Base-by-base conservation (phyloP, 108 stramenopile species). In the Skeletonema marinoi region DNA sequence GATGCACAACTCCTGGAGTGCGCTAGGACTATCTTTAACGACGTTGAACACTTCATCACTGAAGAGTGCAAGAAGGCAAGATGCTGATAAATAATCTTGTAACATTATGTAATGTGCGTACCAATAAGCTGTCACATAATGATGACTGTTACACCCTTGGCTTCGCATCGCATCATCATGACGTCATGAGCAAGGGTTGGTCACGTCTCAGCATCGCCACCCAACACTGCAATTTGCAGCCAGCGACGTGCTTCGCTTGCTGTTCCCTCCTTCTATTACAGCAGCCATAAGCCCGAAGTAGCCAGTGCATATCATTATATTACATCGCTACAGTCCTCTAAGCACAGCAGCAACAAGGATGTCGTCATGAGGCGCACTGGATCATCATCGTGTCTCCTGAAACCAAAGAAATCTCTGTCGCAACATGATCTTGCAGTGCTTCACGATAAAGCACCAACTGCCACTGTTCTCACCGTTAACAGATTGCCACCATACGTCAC, bases 381-480 rank as follows among this genome's bases (percentile, higher is more conserved):
- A 32, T 82, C 81, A 33, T 21, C 80, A 11, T 82, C 81, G 31
- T 82, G 81, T 66, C 51, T 82, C 9, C 77, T 78, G 7, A 56
- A 73, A 29, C 71, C 72, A 8, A 68, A 65, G 36, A 75, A 39
- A 32, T 74, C 78, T 9, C 62, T 79, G 6, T 74, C 82, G 2
- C 21, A 48, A 51, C 41, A 75, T 35, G 79, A 80, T 39, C 68
- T 75, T 2, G 67, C 51, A 8, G 48, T 41, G 29, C 82, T 79
- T 13, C 77, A 65, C 16, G 71, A 21, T 31, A 32, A 60, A 32
- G 68, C 35, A 42, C 82, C 72, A 1, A 74, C 82, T 7, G 68
- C 78, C 16, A 83, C 82, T 11, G 74, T 83, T 32, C 68, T 83
- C 33, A 83, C 78, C 3, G 31, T 70, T 39, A 68, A 42, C 38